These are phyloP conservation scores for Coprinellus micaceus DNA, from an alignment of 768 basidiomycete genomes.

Conservation along the genomic window DNA sequence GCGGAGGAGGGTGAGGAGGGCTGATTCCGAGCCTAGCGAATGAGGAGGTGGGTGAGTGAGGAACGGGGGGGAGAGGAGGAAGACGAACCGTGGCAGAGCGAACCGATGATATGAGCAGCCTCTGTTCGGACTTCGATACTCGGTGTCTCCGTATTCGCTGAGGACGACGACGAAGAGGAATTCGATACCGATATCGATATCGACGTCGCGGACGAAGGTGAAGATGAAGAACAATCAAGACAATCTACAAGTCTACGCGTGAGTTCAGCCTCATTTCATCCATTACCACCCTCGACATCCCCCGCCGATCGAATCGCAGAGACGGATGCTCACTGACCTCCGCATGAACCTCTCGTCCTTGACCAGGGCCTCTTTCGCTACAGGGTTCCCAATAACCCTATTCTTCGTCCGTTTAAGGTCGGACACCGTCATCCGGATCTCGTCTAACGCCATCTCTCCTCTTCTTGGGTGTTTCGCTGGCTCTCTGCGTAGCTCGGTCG, in stretches of 20 bases:
- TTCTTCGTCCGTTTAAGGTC: constrained; percentile 71
- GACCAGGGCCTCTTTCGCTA: constrained; percentile 59
- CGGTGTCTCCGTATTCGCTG: no score
- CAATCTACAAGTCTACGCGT: constrained; percentile 59
- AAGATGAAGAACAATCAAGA: constrained; percentile 33
- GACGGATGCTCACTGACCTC: no score
- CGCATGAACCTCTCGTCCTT: constrained; percentile 54
- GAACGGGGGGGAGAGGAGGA: background rate
- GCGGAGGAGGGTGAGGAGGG: constrained; percentile 53
- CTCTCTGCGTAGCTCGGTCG: no score
- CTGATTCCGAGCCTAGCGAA: constrained; percentile 57
- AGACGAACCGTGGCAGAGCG: constrained; percentile 59
- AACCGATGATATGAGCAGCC: constrained; percentile 72
- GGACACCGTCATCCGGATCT: constrained; percentile 18
- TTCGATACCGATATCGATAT: no score
- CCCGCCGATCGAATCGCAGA: no score
- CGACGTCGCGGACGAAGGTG: constrained; percentile 1
- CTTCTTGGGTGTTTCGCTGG: no score
- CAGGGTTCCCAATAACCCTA: constrained; percentile 74
- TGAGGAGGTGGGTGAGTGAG: background rate
- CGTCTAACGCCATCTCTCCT: no score
- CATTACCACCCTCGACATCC: constrained; percentile 5
- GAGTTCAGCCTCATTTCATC: constrained; percentile 4
- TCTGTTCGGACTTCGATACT: constrained; percentile 40
- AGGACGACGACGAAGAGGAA: no score